Base-by-base conservation (phyloP, 2,329 filamentous ascomycete genomes). In the Claviceps monticola region DNA sequence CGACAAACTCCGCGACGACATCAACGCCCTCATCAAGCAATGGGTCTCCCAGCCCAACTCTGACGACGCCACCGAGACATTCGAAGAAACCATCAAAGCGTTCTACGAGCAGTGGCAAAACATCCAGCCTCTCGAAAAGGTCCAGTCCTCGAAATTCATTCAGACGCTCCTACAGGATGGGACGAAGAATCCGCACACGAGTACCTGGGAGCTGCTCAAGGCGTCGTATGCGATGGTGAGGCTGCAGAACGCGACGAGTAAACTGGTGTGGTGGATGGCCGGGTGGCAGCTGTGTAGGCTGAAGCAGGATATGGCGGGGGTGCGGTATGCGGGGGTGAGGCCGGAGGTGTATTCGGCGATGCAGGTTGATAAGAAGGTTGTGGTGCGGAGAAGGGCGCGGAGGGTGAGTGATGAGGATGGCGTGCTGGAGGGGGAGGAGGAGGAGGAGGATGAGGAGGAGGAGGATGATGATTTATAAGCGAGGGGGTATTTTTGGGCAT, bases 151-250 rank as follows among this genome's bases (percentile, higher is more conserved):
- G 34, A 65, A 62, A 37, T 57, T 60, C 5, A 56, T 67, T 3
- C 54, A 53, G 8, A 50, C 51, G 0, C 61, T 64, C 3, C 55
- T 74, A 5, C 60, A 8, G 8, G 26, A 2, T 62, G 57, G 58
- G 58, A 52, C 11, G 49, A 53, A 3, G 55, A 50, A 64, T 16
- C 51, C 56, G 0, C 43, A 58, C 1, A 63, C 66, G 11, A 70
- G 66, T 26, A 60, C 56, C 3, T 80, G 75, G 75, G 66, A 68
- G 3, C 60, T 76, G 2, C 61, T 79, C 16, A 75, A 76, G 53
- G 77, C 76, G 0, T 77, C 75, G 1, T 64, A 64, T 3, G 62
- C 68, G 3, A 79, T 76, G 59, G 69, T 68, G 43, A 42, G 64
- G n/a, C 38, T 65, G 69, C 56, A 49, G 54, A 0, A 37, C 16